Percentiles rank a stretch among this genome's conserved stretches.
These are phyloP conservation scores for Gastrodia elata DNA, from an alignment of 106 monocot species.

Conservation along the genomic window DNA sequence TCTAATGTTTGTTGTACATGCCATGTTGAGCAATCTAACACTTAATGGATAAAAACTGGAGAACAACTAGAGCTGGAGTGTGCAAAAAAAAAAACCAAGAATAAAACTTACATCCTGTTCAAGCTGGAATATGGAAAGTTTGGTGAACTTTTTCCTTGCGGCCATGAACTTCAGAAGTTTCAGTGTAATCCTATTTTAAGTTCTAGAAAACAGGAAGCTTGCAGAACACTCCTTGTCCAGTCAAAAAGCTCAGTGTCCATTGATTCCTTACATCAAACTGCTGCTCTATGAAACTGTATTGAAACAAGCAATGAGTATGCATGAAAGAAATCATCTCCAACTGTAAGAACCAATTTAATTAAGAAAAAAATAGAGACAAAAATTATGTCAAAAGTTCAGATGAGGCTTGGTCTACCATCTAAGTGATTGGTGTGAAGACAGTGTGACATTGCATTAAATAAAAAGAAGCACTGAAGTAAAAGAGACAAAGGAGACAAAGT, in stretches of 20 bases:
- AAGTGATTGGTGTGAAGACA: no score
- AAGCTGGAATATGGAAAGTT: constrained; percentile 48
- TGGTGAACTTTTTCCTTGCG: background rate
- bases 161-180: constrained; percentile 4
- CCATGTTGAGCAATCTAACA: background rate
- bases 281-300: background rate
- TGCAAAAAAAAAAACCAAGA: background rate
- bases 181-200: constrained; percentile 2
- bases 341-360: background rate
- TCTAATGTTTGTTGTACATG: no score
- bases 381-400: no score
- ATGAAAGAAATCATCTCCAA: background rate
- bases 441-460: no score
- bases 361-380: background rate
- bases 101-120: constrained; percentile 52
- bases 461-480: no score
- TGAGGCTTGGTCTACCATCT: no score
- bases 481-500: no score
- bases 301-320: background rate
- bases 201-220: background rate
- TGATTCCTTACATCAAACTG: background rate
- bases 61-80: background rate
- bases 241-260: background rate
- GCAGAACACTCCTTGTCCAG: background rate
- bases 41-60: background rate